Evolutionary conservation across 2,329 filamentous ascomycete genomes (phyloP).

Genomic region (Nemania serpens): DNA sequence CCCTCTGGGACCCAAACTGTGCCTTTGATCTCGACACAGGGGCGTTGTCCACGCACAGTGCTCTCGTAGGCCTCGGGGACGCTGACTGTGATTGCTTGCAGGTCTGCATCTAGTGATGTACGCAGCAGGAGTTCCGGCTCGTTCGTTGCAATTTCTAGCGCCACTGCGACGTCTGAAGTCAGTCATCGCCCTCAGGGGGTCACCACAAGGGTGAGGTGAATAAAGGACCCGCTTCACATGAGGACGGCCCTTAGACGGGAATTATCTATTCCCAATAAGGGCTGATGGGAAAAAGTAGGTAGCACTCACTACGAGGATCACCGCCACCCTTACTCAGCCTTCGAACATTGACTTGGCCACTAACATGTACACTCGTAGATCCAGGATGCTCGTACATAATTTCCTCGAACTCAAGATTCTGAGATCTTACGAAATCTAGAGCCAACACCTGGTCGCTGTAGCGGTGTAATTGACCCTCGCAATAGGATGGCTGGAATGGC

Average conservation of each 20-base stretch:
- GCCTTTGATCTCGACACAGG: conserved; percentile 54
- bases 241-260: too few relatives aligned
- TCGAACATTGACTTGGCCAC: conserved; percentile 53
- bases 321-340: conserved; percentile 40
- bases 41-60: conserved; percentile 33
- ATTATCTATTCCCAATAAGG: too few relatives aligned
- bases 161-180: conserved; percentile 35
- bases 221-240: too few relatives aligned
- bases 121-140: conserved; percentile 46
- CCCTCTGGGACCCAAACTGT: conserved; percentile 53
- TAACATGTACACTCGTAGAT: conserved; percentile 45
- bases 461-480: conserved; percentile 35
- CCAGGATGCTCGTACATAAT: conserved; percentile 35
- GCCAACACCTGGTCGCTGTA: conserved; percentile 40
- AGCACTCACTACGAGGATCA: conserved; percentile 36
- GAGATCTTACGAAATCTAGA: conserved; percentile 44
- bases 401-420: conserved; percentile 49
- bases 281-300: not conserved
- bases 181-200: not conserved
- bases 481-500: conserved; percentile 33
- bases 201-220: not conserved
- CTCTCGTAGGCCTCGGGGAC: conserved; percentile 46
- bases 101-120: conserved; percentile 40
- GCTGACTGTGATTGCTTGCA: conserved; percentile 47
- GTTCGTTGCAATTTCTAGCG: conserved; percentile 53